These are phyloP conservation scores for Colletotrichum camelliae DNA, from an alignment of 2,329 filamentous ascomycete genomes.

Conservation along the genomic window DNA sequence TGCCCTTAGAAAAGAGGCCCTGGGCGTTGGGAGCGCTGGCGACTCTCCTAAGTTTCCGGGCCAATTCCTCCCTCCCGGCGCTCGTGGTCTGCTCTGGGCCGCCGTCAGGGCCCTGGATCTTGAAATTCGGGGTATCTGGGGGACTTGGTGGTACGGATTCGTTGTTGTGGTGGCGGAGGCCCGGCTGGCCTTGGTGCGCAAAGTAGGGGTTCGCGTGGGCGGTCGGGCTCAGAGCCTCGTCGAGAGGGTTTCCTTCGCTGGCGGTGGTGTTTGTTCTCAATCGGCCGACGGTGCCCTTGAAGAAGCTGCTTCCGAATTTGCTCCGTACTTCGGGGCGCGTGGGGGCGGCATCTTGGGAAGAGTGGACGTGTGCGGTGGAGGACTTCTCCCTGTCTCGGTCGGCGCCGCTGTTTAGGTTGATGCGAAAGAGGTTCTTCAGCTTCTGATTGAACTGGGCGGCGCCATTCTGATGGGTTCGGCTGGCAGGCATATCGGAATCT, in stretches of 20 bases:
- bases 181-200: slow-evolving; percentile 91
- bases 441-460: slow-evolving; percentile 70
- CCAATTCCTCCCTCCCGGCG: slow-evolving; percentile 91
- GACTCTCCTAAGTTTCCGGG: slow-evolving; percentile 89
- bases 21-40: slow-evolving; percentile 97
- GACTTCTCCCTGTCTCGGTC: slow-evolving; percentile 33
- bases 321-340: slow-evolving; percentile 50
- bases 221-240: slow-evolving; percentile 88
- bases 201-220: slow-evolving; percentile 98
- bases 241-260: slow-evolving; percentile 89
- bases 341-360: slow-evolving; percentile 47
- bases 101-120: slow-evolving; percentile 72
- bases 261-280: slow-evolving; percentile 90
- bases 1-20: slow-evolving; percentile 76
- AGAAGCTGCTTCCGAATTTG: slow-evolving; percentile 85
- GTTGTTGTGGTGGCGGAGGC: slow-evolving; percentile 92
- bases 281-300: slow-evolving; percentile 83
- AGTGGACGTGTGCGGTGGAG: slow-evolving; percentile 39
- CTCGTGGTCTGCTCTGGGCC: slow-evolving; percentile 71
- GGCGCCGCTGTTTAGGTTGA: slow-evolving; percentile 55
- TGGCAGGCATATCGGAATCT: slow-evolving; percentile 50
- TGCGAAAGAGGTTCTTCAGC: slow-evolving; percentile 75
- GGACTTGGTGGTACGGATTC: slow-evolving; percentile 92
- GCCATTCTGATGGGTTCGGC: slow-evolving; percentile 55
- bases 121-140: slow-evolving; percentile 84